A percentile compares a stretch with the other conserved stretches of the same genome.
phyloP scores from a whole-genome alignment of 495 filamentous ascomycete species.

The Penicillium dipodomyicola region DNA sequence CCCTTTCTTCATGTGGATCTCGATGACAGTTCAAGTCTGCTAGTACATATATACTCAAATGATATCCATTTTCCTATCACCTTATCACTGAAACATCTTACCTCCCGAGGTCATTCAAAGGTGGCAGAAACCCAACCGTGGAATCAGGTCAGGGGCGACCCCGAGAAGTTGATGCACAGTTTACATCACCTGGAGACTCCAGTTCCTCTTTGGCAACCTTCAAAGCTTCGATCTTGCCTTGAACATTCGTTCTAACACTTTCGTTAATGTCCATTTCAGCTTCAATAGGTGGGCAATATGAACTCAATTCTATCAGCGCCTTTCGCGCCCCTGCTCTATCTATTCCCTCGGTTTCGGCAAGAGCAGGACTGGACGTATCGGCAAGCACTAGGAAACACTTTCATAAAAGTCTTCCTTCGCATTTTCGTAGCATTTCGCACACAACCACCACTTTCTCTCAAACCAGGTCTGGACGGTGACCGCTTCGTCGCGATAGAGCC shows the following conservation, averaged over 20 bases:
- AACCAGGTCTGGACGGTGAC: slow-evolving; percentile 14
- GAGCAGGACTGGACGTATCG: slow-evolving; percentile 26
- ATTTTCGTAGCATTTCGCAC: slow-evolving; percentile 9
- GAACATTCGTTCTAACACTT: neutral
- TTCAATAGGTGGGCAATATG: neutral
- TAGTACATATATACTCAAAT: slow-evolving; percentile 1
- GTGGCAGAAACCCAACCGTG: slow-evolving; percentile 1
- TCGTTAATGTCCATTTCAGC: neutral
- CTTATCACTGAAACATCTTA: neutral
- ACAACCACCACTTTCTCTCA: slow-evolving; percentile 13
- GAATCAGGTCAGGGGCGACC: neutral
- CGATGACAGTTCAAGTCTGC: neutral
- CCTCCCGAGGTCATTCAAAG: neutral
- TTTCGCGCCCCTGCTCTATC: slow-evolving; percentile 12
- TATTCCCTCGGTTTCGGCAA: slow-evolving; percentile 17
- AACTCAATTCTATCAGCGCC: neutral
- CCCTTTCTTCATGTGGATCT: neutral
- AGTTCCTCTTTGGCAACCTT: neutral
- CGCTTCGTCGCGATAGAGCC: slow-evolving; percentile 20
- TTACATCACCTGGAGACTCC: slow-evolving; percentile 2
- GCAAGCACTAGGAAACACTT: slow-evolving; percentile 20
- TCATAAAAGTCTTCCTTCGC: slow-evolving; percentile 15
- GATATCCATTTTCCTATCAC: neutral
- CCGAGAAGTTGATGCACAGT: neutral
- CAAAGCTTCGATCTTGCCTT: neutral